These are phyloP conservation scores for Taphrina confusa DNA, from an alignment of 1,139 yeast genomes.

Conservation along the genomic window DNA sequence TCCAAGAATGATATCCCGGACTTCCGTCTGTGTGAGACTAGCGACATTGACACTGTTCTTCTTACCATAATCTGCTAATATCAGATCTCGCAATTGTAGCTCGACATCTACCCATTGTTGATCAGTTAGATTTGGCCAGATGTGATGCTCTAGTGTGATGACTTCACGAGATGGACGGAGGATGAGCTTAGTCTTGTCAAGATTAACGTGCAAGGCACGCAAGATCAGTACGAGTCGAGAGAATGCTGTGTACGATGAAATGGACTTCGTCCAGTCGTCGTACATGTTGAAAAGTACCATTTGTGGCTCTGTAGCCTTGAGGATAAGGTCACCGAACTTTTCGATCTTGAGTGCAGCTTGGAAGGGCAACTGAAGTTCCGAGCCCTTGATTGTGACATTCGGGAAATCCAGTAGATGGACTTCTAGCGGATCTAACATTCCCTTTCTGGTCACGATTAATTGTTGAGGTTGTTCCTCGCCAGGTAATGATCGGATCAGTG, in stretches of 20 bases:
- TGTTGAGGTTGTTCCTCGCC: constrained; percentile 94
- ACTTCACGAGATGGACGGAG: constrained; percentile 73
- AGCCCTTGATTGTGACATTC: constrained; percentile 81
- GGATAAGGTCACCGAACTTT: constrained; percentile 73
- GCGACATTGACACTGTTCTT: constrained; percentile 83
- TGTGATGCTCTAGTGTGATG: constrained; percentile 71
- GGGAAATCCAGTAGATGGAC: constrained; percentile 98
- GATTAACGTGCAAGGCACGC: constrained; percentile 75
- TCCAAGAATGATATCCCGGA: constrained; percentile 89
- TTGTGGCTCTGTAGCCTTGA: constrained; percentile 87
- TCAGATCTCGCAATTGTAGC: constrained; percentile 80
- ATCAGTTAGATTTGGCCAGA: constrained; percentile 88
- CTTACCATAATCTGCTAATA: constrained; percentile 79
- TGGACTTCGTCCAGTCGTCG: constrained; percentile 87
- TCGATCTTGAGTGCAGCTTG: constrained; percentile 82
- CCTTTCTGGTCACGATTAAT: constrained; percentile 83
- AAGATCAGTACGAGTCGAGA: constrained; percentile 78
- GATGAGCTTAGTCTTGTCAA: constrained; percentile 73
- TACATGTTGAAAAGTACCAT: constrained; percentile 87
- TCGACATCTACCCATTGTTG: constrained; percentile 95
- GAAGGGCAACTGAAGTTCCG: constrained; percentile 88
- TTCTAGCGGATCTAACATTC: constrained; percentile 90
- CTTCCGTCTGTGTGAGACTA: constrained; percentile 87
- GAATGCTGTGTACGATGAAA: constrained; percentile 91
- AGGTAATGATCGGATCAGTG: constrained; percentile 82